These are phyloP conservation scores for Prunus kanzakura DNA, from an alignment of 306 rosid genomes.

Conservation along the genomic window DNA sequence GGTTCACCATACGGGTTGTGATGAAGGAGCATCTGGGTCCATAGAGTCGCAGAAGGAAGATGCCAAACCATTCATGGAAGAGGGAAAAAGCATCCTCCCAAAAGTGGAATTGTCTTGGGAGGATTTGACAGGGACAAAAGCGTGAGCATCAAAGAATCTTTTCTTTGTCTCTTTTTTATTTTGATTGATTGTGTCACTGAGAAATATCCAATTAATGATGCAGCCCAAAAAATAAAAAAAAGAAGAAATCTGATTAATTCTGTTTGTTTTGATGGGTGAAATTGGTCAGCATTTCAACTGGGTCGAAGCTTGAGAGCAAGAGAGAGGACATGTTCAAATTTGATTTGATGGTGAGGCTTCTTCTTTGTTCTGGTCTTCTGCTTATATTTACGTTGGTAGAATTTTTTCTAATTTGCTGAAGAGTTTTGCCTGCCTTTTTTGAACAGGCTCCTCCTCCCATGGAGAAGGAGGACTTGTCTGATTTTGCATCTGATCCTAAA, in stretches of 20 bases:
- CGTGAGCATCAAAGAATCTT: slow-evolving; percentile 43
- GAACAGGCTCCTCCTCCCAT: slow-evolving; percentile 70
- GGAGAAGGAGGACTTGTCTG: slow-evolving; percentile 24
- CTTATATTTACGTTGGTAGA: slow-evolving; percentile 20
- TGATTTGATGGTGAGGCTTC: slow-evolving; percentile 69
- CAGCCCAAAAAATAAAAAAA: neutral
- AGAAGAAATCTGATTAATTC: neutral
- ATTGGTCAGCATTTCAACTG: slow-evolving; percentile 34
- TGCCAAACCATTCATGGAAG: slow-evolving; percentile 5
- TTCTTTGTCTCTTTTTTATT: neutral
- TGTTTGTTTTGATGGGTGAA: slow-evolving; percentile 12
- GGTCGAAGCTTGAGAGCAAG: slow-evolving; percentile 24
- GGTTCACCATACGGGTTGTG: neutral
- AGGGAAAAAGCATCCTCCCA: neutral
- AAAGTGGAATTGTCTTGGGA: neutral
- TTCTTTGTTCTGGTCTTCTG: slow-evolving; percentile 2
- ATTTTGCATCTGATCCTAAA: slow-evolving; percentile 32
- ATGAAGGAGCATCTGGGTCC: slow-evolving; percentile 20
- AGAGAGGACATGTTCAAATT: slow-evolving; percentile 48
- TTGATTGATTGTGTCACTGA: neutral
- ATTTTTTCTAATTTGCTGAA: slow-evolving; percentile 30
- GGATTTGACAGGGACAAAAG: slow-evolving; percentile 30
- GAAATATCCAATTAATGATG: neutral
- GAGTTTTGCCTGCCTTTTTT: slow-evolving; percentile 8
- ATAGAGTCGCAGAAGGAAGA: slow-evolving; percentile 23